Percentiles rank a stretch among this genome's conserved stretches.
These are phyloP conservation scores for Chrysanthemum lavandulifolium DNA, from an alignment of 129 eudicot species.

Conservation along the genomic window DNA sequence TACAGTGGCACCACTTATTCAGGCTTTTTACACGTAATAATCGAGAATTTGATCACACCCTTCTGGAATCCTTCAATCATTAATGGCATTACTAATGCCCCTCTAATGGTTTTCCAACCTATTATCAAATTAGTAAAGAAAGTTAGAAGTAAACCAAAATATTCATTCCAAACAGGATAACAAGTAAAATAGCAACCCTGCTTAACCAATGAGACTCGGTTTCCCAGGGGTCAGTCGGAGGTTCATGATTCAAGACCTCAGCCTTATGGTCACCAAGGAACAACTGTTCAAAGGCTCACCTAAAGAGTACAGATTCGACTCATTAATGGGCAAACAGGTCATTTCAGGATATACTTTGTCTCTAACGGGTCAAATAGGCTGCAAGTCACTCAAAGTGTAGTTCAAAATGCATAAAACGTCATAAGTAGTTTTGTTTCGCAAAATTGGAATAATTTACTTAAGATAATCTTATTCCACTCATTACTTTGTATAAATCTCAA, in stretches of 20 bases:
- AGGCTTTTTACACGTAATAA: slow-evolving; percentile 66
- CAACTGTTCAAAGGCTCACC: no score
- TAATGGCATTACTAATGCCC: slow-evolving; percentile 78
- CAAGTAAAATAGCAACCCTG: neutral
- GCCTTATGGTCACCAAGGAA: no score
- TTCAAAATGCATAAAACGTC: slow-evolving; percentile 8
- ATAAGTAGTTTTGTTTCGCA: no score
- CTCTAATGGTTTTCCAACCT: slow-evolving; percentile 95
- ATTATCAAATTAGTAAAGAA: slow-evolving; percentile 20
- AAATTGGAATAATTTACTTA: no score
- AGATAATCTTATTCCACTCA: no score
- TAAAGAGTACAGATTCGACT: no score
- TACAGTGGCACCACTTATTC: slow-evolving; percentile 20
- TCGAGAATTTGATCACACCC: slow-evolving; percentile 76
- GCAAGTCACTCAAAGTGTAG: neutral
- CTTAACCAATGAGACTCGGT: neutral
- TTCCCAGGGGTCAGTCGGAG: neutral
- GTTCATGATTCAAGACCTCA: neutral
- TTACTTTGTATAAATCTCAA: no score
- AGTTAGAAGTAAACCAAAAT: neutral
- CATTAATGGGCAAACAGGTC: no score
- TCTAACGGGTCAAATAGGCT: neutral
- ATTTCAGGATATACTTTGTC: no score
- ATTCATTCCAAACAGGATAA: neutral
- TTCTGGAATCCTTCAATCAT: slow-evolving; percentile 87